A percentile compares a stretch with the other conserved stretches of the same genome.
phyloP scores from a whole-genome alignment of 2,329 filamentous ascomycete genomes.

The Alternaria conjuncta region DNA sequence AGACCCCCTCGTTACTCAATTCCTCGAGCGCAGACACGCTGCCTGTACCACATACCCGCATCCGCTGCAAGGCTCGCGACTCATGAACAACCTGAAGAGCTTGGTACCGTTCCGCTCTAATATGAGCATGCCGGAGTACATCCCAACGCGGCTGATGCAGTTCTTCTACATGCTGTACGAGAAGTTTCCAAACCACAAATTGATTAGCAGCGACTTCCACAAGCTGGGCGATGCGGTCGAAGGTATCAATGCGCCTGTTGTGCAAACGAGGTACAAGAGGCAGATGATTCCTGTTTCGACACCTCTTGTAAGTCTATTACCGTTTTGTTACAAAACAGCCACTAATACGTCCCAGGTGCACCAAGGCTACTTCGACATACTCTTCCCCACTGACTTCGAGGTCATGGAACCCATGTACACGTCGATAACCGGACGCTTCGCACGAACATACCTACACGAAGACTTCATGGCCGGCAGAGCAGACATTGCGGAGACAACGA shows the following conservation, averaged over 20 bases:
- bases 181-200: slow-evolving; percentile 87
- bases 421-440: slow-evolving; percentile 90
- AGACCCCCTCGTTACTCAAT: slow-evolving; percentile 82
- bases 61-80: slow-evolving; percentile 61
- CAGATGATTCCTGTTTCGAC: slow-evolving; percentile 89
- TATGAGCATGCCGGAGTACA: slow-evolving; percentile 85
- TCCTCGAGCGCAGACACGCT: slow-evolving; percentile 81
- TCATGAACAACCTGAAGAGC: slow-evolving; percentile 67
- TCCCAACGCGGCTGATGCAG: slow-evolving; percentile 92
- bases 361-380: slow-evolving; percentile 98
- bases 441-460: slow-evolving; percentile 82
- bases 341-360: slow-evolving; percentile 70
- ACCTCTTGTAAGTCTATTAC: slow-evolving; percentile 72
- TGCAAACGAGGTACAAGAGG: slow-evolving; percentile 90
- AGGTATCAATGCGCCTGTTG: slow-evolving; percentile 90
- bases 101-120: slow-evolving; percentile 75
- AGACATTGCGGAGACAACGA: slow-evolving; percentile 86
- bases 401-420: slow-evolving; percentile 92
- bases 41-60: slow-evolving; percentile 69
- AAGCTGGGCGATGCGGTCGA: slow-evolving; percentile 80
- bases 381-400: slow-evolving; percentile 95
- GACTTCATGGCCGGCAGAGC: slow-evolving; percentile 92
- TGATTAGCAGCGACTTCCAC: slow-evolving; percentile 91
- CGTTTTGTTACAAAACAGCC: not conserved
- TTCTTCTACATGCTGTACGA: slow-evolving; percentile 91